Conservation (phyloP, 73 alveolate genomes). For the Urostyla sp. region DNA sequence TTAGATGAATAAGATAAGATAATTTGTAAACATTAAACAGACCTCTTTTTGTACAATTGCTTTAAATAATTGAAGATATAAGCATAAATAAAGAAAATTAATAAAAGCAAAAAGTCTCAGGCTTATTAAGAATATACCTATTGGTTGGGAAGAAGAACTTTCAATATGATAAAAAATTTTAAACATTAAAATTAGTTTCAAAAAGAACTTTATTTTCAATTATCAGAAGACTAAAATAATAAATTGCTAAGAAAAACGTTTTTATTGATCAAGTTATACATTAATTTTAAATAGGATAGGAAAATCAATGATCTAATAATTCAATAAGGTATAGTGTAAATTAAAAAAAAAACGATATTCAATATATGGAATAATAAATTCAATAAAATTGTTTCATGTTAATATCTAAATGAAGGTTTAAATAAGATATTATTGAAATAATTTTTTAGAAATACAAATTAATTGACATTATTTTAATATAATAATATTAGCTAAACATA, state of each 20-base stretch:
- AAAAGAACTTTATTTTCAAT: neutral
- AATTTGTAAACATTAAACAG: constrained; percentile 19
- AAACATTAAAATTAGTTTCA: neutral
- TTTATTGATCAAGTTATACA: neutral
- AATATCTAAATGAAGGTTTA: too few relatives aligned
- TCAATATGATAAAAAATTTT: neutral
- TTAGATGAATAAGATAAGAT: neutral
- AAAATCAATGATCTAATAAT: constrained; percentile 11
- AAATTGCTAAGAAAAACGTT: constrained; percentile 10
- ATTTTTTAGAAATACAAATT: too few relatives aligned
- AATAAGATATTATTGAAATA: too few relatives aligned
- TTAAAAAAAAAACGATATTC: neutral
- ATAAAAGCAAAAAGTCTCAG: neutral
- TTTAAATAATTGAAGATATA: neutral
- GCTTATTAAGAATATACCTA: constrained; percentile 44
- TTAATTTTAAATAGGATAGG: neutral
- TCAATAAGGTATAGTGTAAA: neutral
- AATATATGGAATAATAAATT: neutral
- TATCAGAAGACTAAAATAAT: neutral
- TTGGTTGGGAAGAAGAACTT: constrained; percentile 21
- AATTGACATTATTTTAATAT: too few relatives aligned
- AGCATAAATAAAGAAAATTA: neutral
- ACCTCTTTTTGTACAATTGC: constrained; percentile 13
- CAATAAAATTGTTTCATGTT: neutral
- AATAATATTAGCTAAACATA: too few relatives aligned